Evolutionary conservation across 1,139 yeast genomes (phyloP), one percentile per base, ranked within the genome.

Genomic region (Pneumocystis oryctolagi): DNA sequence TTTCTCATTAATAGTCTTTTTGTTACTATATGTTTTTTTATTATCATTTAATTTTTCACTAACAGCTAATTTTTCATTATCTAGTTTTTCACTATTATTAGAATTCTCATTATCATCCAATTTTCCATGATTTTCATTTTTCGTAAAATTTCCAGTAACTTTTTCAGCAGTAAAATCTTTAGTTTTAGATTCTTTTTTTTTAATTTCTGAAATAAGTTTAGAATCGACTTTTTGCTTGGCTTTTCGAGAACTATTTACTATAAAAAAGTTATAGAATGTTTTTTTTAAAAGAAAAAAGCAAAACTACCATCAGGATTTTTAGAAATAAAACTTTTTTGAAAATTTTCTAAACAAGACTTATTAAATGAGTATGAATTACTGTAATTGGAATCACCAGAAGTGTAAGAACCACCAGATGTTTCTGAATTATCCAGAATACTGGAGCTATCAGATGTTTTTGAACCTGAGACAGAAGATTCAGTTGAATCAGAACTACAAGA

Each of bases 401-500:
- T 9, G 31, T 60, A 64, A 2, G 66, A 64, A 30, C 60, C 60
- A 57, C 53, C 62, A 42, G 61, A 47, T 5, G 62, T 34, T 67
- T 60, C 61, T n/a, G 64, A 57, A 16, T 55, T 55, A 57, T 64
- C 62, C 59, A 66, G 60, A 65, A 3, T n/a, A 42, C 14, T 12
- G 3, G 28, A 28, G 3, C 9, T 47, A 9, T 25, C 30, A 14
- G 20, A 25, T 2, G 12, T 25, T 25, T 12, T 47, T 20, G 55
- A 34, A 62, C 77, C 72, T 63, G 72, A 75, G 47, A 77, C 72
- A 53, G 68, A 70, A 35, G 77, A 72, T 47, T 69, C 73, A 53
- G 73, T 70, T 63, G 60, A 74, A 69, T 64, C 67, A 61, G 62
- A 60, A 20, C 65, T 61, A 25, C 60, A 64, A 58, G 67, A 62